Base-by-base conservation (phyloP, 306 rosid genomes). In the Prinsepia uniflora region DNA sequence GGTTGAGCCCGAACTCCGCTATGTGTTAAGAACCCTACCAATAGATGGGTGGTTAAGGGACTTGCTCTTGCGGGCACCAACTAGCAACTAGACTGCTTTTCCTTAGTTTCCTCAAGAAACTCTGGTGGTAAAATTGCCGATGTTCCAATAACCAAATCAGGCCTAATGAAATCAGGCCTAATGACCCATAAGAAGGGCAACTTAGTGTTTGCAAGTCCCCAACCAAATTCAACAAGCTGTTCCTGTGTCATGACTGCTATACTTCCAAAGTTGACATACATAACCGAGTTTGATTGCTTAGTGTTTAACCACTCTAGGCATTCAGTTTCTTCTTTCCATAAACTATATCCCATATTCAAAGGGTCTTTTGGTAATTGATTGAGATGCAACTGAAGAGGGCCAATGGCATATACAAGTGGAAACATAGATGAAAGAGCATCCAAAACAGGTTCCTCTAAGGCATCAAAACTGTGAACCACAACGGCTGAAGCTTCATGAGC, bases 61-160 rank as follows among this genome's bases (percentile, higher is more conserved):
- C 46, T 49, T 67, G 44, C 58, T 67, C 58, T 67, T 67, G 71
- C 15, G 71, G 58, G 53, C 58, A 67, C 71, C 71, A 67, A 49
- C 59, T 47, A 5, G 44, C 45, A 13, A 67, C 8, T 4, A 67
- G 9, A 30, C 57, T 4, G 7, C 58, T 67, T 67, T 30, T 18
- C 71, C 8, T 48, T 67, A 0, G 59, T 67, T n/a, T 67, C 59
- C 0, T 13, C 58, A 5, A 48, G 24, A 66, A 66, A 48, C 9
- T 66, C 71, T 1, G 24, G 70, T 20, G 69, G 57, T 43, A 66
- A 47, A 67, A 15, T 48, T 0, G 59, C 45, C 0, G 65, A 70
- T 8, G 56, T 22, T 1, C 54, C 74, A 40, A 8, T 4, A 1
- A 70, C 55, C 39, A 56, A 11, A 41, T 70, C 50, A 4, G 55